Evolutionary conservation across 495 filamentous ascomycete species (phyloP), one percentile per base, ranked within the genome.

Genomic region (Hypomontagnella monticulosa): DNA sequence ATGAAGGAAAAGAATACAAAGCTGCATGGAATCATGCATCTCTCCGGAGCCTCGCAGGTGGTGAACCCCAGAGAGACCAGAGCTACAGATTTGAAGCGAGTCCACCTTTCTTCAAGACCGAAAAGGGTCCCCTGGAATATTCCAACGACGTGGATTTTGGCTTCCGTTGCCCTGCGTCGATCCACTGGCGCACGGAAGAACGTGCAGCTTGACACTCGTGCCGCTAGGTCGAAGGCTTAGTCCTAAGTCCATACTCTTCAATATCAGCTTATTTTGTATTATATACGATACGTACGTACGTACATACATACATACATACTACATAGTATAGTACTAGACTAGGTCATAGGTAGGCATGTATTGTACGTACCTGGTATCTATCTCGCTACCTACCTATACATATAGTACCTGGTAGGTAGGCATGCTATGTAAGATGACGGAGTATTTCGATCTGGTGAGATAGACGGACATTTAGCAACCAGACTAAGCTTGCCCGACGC

Each of bases 1-100:
- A 44, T 37, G 55, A 52, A 56, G 23, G 42, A 63, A 61, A 57
- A 53, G 36, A 63, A 58, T 56, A 67, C 58, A 63, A 40, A 60
- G 56, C 62, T 73, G 69, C 71, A 73, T 71, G 66, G 62, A 71
- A 63, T 51, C 57, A 67, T 73, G 71, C 71, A 61, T 53, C 68
- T 63, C 64, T 57, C 65, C 71, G 71, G 51, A 66, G 66, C 66
- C 56, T 69, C 61, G 57, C 61, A 69, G 66, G 30, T 60, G 51
- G 55, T 60, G 65, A 68, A 56, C 55, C 65, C 59, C 53, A 43
- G 57, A 62, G 36, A 18, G 38, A 50, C 41, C 48, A 36, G 49
- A 49, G 14, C n/a, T 37, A 47, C 11, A 47, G 23, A 61, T 57
- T 51, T 49, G 34, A 23, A 16, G 59, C 53, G 47, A 68, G 51